Evolutionary conservation across 768 basidiomycete genomes (phyloP).

Genomic region (Ramaria sp.): DNA sequence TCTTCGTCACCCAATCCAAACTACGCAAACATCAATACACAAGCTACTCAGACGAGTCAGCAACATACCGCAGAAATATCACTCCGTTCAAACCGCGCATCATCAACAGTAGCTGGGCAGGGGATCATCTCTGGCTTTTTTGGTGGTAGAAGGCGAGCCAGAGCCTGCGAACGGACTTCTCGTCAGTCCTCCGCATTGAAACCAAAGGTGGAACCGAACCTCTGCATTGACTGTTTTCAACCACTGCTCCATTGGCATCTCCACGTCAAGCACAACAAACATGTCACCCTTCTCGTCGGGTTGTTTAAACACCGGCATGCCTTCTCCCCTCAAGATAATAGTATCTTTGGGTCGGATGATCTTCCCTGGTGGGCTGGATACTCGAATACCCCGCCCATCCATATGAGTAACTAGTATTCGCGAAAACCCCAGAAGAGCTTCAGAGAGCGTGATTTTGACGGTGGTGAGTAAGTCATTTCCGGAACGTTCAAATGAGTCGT

Average conservation of each 20-base stretch:
- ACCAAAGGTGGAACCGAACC: conserved; percentile 26
- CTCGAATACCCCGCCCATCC: conserved; percentile 83
- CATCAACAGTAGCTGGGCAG: conserved; percentile 56
- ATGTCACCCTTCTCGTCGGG: conserved; percentile 68
- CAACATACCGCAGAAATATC: conserved; percentile 79
- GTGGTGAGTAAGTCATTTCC: conserved; percentile 72
- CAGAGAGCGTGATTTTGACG: conserved; percentile 81
- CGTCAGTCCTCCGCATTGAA: neutral
- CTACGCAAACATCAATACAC: conserved; percentile 64
- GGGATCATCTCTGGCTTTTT: conserved; percentile 69
- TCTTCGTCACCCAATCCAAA: conserved; percentile 57
- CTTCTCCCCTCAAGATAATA: conserved; percentile 72
- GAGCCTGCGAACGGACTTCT: conserved; percentile 31
- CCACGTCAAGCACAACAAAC: conserved; percentile 71
- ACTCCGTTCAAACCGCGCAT: conserved; percentile 62
- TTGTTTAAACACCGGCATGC: conserved; percentile 70
- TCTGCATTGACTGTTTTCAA: conserved; percentile 47
- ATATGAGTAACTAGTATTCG: conserved; percentile 85
- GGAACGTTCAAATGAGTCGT: conserved; percentile 75
- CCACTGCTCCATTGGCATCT: conserved; percentile 83
- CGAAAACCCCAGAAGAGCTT: conserved; percentile 91
- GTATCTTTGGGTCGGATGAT: conserved; percentile 66
- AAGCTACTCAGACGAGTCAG: conserved; percentile 64
- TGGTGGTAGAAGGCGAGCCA: conserved; percentile 59
- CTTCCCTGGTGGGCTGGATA: conserved; percentile 63